Conservation (phyloP, 164 flowering plant species). For the Amborella trichopoda region DNA sequence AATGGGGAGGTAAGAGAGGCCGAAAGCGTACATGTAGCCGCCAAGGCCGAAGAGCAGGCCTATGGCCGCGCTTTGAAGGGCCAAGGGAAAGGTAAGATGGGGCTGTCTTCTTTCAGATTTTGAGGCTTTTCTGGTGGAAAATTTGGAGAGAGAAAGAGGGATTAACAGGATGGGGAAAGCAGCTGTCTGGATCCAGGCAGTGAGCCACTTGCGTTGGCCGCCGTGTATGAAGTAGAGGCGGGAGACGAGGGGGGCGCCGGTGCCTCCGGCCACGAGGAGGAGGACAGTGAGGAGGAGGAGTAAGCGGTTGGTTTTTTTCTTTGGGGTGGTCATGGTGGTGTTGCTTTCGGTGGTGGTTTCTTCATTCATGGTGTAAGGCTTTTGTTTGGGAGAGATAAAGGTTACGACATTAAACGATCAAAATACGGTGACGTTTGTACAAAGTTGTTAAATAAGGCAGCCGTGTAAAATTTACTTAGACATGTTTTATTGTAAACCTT, state of each 20-base stretch:
- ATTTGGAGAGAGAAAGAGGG: conserved; percentile 6
- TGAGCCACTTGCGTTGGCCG: conserved; percentile 18
- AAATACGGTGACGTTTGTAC: too few relatives aligned
- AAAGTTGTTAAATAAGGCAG: too few relatives aligned
- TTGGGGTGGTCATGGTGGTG: too few relatives aligned
- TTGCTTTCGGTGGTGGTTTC: too few relatives aligned
- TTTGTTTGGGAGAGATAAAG: too few relatives aligned
- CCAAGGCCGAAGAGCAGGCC: conserved; percentile 12
- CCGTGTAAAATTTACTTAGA: too few relatives aligned
- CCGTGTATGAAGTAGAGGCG: conserved; percentile 18
- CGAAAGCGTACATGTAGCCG: conserved; percentile 11
- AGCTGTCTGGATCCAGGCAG: conserved; percentile 14
- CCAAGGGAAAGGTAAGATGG: neutral
- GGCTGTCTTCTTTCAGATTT: neutral
- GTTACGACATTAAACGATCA: too few relatives aligned
- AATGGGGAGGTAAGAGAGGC: conserved; percentile 13
- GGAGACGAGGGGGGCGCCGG: conserved; percentile 13
- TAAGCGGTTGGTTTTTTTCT: conserved; percentile 4
- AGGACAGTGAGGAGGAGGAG: conserved; percentile 10
- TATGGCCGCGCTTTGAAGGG: conserved; percentile 2
- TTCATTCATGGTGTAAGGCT: too few relatives aligned
- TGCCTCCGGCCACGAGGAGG: conserved; percentile 9
- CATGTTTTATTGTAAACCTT: too few relatives aligned
- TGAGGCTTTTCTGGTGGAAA: too few relatives aligned
- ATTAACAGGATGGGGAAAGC: conserved; percentile 11